These are phyloP conservation scores for Russula earlei DNA, from an alignment of 768 basidiomycete species.

Conservation along the genomic window DNA sequence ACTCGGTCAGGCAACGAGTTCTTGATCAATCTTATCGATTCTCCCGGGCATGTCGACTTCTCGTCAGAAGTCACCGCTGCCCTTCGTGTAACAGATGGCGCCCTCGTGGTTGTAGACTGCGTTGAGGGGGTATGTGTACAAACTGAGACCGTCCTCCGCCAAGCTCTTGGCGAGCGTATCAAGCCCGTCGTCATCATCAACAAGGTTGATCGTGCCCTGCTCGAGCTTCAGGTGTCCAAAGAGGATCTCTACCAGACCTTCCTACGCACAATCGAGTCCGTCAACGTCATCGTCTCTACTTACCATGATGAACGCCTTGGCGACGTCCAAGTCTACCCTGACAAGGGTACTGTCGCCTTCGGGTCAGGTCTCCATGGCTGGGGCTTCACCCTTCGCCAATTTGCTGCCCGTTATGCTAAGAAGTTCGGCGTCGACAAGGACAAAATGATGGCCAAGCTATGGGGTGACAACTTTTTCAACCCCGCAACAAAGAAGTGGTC, in stretches of 20 bases:
- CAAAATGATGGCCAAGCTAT: constrained; percentile 95
- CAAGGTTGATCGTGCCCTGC: constrained; percentile 98
- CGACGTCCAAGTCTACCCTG: constrained; percentile 98
- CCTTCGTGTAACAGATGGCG: constrained; percentile 99
- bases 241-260: constrained; percentile 97
- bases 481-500: constrained; percentile 95
- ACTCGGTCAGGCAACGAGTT: constrained; percentile 68
- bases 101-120: constrained; percentile 98
- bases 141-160: constrained; percentile 98
- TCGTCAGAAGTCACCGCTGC: constrained; percentile 99
- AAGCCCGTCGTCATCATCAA: constrained; percentile 99
- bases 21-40: constrained; percentile 99
- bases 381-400: constrained; percentile 98
- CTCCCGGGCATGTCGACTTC: constrained; percentile 99
- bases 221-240: constrained; percentile 95
- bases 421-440: constrained; percentile 98
- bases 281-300: constrained; percentile 97
- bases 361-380: constrained; percentile 99
- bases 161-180: constrained; percentile 95
- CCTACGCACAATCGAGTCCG: constrained; percentile 92
- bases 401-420: constrained; percentile 89
- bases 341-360: constrained; percentile 96
- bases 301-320: constrained; percentile 92
- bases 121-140: constrained; percentile 99
- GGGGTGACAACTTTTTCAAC: constrained; percentile 99